Evolutionary conservation across 1,284 basidiomycete genomes (phyloP).

Genomic region (Rugiboletus extremiorientalis): DNA sequence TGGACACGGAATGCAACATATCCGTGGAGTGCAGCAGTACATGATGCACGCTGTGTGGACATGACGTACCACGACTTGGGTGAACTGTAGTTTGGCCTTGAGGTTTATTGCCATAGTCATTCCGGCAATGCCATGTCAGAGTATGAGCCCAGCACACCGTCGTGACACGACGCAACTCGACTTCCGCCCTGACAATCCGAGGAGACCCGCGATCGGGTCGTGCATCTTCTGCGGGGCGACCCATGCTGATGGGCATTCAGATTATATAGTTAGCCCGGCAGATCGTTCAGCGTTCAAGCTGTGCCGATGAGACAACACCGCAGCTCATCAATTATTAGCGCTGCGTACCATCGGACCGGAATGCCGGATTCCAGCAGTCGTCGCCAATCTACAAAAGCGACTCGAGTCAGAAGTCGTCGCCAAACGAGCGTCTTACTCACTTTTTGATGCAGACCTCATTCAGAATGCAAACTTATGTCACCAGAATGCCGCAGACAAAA

Average conservation of each 20-base stretch:
- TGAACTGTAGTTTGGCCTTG: constrained; percentile 29
- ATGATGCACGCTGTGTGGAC: constrained; percentile 1
- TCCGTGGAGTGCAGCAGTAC: neutral
- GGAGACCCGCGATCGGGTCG: neutral
- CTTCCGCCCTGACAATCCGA: constrained; percentile 14
- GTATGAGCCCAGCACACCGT: neutral
- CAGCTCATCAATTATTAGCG: too few relatives aligned
- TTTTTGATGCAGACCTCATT: neutral
- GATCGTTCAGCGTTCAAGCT: too few relatives aligned
- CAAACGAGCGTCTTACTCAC: too few relatives aligned
- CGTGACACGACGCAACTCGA: constrained; percentile 7
- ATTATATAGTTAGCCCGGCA: constrained; percentile 6
- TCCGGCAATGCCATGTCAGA: constrained; percentile 37
- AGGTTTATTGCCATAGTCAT: constrained; percentile 44
- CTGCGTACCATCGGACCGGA: neutral
- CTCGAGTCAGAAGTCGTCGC: too few relatives aligned
- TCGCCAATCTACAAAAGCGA: too few relatives aligned
- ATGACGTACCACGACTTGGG: constrained; percentile 18
- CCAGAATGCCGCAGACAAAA: neutral
- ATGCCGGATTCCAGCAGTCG: neutral
- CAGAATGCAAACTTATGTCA: neutral
- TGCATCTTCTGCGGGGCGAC: neutral
- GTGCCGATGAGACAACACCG: too few relatives aligned
- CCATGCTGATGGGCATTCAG: neutral
- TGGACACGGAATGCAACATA: neutral